These are phyloP conservation scores for Hanseniaspora lindneri DNA, from an alignment of 805 yeast genomes.

Conservation along the genomic window DNA sequence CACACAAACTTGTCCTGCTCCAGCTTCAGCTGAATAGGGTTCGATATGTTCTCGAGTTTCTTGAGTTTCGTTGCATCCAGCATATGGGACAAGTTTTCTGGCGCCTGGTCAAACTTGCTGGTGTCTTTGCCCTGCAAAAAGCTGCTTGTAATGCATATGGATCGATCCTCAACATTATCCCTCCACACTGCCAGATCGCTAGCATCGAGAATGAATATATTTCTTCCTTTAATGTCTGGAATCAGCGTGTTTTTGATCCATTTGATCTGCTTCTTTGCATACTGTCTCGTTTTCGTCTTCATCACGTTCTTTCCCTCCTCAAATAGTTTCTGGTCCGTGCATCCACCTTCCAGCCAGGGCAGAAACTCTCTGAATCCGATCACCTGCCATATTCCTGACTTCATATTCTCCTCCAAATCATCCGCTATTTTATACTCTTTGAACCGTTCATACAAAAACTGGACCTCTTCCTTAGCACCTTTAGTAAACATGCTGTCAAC, in stretches of 20 bases:
- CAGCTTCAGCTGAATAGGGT: constrained; percentile 23
- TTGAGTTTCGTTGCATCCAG: constrained; percentile 17
- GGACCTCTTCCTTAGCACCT: constrained; percentile 64
- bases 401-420: constrained; percentile 36
- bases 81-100: constrained; percentile 29
- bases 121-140: constrained; percentile 28
- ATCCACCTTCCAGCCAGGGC: constrained; percentile 43
- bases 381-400: constrained; percentile 83
- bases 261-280: constrained; percentile 77
- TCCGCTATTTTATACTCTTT: constrained; percentile 22
- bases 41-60: constrained; percentile 17
- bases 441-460: constrained; percentile 42
- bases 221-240: constrained; percentile 54
- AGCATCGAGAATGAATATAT: constrained; percentile 61
- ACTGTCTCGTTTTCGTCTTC: constrained; percentile 75
- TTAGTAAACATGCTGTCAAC: constrained; percentile 70
- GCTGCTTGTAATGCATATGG: constrained; percentile 36
- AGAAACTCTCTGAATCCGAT: constrained; percentile 85
- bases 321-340: constrained; percentile 24
- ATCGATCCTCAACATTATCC: constrained; percentile 42
- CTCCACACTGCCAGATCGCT: constrained; percentile 58
- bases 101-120: constrained; percentile 27
- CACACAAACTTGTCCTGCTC: constrained; percentile 60
- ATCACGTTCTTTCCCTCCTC: constrained; percentile 51
- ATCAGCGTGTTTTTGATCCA: constrained; percentile 72